Base-by-base conservation (phyloP, 2,329 filamentous ascomycete genomes). In the Diaporthe velutina region DNA sequence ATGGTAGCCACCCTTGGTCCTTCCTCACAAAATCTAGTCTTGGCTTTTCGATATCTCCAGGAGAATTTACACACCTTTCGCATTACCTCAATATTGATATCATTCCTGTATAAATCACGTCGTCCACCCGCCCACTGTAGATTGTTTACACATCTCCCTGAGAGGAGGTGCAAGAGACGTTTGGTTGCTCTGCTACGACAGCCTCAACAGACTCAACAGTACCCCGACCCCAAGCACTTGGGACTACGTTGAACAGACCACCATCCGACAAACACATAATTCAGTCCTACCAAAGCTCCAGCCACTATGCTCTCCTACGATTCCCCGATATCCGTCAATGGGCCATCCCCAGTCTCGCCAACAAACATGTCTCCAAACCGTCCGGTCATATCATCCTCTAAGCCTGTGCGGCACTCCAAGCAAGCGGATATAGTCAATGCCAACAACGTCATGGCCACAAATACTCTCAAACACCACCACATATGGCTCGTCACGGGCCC, bases 401-500 rank as follows among this genome's bases (percentile, higher is more conserved):
- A 80, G 64, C 70, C 78, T 35, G 58, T 77, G 22, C 78, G 78
- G 25, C 74, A 72, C 25, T 60, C 77, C 76, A 78, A 78, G 33
- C 42, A 78, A 30, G 78, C 81, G 61, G 80, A 81, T 70, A 80
- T 80, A 60, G 78, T 78, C 64, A 77, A 81, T 38, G 76, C 81
- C 67, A 82, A 78, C 74, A 81, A 81, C 73, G 77, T 80, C 38
- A 77, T 81, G 38, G 79, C 78, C 70, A 75, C 74, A 42, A 79
- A 79, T 58, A 77, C 80, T 38, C 78, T 82, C 71, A 82, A 83
- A 73, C 82, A 86, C 74, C 91, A 93, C 80, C 93, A 95, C 83
- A 95, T 96, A 81, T 96, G 93, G 93, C 88, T 96, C 75, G 91
- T 96, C 70, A 95, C 93, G 1, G 94, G 94, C 38, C 94, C 94